Conservation (phyloP, 192 early-diverging fungal species). For the Coemansia sp. region DNA sequence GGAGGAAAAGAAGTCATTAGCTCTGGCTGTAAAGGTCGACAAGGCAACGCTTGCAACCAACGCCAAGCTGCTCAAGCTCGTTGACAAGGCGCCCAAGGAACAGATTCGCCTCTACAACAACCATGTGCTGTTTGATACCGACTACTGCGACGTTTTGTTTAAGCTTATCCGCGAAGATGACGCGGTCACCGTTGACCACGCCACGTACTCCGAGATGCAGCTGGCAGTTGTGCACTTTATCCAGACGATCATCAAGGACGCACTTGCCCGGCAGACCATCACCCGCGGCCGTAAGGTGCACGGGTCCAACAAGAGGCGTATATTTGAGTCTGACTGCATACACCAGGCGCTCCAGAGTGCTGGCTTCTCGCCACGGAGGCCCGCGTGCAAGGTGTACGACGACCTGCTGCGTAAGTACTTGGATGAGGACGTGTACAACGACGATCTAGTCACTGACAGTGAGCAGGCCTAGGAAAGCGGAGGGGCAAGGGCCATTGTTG, state of each 20-base stretch:
- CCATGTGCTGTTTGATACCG: neutral
- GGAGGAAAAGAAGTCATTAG: neutral
- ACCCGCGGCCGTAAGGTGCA: too few relatives aligned
- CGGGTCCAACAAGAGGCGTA: too few relatives aligned
- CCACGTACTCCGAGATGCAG: neutral
- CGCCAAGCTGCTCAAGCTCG: neutral
- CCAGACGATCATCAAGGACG: neutral
- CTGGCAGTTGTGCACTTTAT: neutral
- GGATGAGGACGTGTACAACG: neutral
- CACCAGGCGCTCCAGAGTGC: neutral
- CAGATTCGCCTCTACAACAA: neutral
- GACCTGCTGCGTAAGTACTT: slow-evolving; percentile 6
- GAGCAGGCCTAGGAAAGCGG: neutral
- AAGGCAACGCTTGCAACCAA: neutral
- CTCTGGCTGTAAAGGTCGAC: neutral
- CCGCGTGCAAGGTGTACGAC: neutral
- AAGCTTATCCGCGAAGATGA: slow-evolving; percentile 6
- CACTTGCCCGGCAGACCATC: neutral
- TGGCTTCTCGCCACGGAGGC: neutral
- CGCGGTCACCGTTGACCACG: neutral
- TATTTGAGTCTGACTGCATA: neutral
- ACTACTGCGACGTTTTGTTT: slow-evolving; percentile 6
- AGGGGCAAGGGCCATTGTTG: neutral
- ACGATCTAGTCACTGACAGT: neutral
- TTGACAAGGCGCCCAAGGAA: neutral